A percentile compares a stretch with the other conserved stretches of the same genome.
phyloP scores from a whole-genome alignment of 1,139 yeast genomes.

The Yamadazyma sp. region DNA sequence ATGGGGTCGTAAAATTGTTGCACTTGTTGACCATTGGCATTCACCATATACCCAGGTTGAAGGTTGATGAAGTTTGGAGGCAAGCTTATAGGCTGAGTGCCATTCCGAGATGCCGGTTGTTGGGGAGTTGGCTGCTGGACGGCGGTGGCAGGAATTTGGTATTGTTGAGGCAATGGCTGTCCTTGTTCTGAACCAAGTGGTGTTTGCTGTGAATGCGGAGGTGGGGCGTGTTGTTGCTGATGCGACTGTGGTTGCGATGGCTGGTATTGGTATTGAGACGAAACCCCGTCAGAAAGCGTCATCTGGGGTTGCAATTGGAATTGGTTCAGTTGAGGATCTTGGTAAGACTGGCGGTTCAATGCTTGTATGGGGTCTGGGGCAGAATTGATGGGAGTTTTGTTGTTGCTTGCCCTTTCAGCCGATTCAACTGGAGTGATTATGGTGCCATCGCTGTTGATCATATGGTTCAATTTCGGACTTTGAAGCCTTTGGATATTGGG shows the following conservation, averaged over 20 bases:
- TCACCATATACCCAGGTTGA: slow-evolving; percentile 23
- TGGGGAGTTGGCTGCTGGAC: slow-evolving; percentile 13
- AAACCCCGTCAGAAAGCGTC: neutral
- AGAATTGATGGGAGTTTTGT: slow-evolving; percentile 11
- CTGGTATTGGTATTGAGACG: slow-evolving; percentile 7
- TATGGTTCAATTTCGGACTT: slow-evolving; percentile 40
- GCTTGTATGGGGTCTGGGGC: slow-evolving; percentile 5
- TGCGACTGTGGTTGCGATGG: slow-evolving; percentile 5
- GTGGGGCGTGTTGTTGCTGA: neutral
- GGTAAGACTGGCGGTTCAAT: slow-evolving; percentile 5
- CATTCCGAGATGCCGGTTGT: slow-evolving; percentile 9
- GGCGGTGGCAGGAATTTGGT: slow-evolving; percentile 10
- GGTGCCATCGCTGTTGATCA: slow-evolving; percentile 52
- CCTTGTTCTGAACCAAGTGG: neutral
- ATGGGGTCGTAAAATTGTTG: slow-evolving; percentile 50
- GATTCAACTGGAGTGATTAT: slow-evolving; percentile 46
- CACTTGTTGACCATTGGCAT: slow-evolving; percentile 25
- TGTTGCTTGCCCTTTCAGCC: slow-evolving; percentile 12
- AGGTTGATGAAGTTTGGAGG: slow-evolving; percentile 20
- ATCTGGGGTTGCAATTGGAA: slow-evolving; percentile 8
- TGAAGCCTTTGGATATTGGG: slow-evolving; percentile 14
- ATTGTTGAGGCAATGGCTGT: slow-evolving; percentile 2
- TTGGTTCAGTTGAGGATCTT: slow-evolving; percentile 6
- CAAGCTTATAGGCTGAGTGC: slow-evolving; percentile 11
- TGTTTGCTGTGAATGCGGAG: neutral